Evolutionary conservation across 768 basidiomycete genomes (phyloP).

Genomic region (Agaricus bisporus): DNA sequence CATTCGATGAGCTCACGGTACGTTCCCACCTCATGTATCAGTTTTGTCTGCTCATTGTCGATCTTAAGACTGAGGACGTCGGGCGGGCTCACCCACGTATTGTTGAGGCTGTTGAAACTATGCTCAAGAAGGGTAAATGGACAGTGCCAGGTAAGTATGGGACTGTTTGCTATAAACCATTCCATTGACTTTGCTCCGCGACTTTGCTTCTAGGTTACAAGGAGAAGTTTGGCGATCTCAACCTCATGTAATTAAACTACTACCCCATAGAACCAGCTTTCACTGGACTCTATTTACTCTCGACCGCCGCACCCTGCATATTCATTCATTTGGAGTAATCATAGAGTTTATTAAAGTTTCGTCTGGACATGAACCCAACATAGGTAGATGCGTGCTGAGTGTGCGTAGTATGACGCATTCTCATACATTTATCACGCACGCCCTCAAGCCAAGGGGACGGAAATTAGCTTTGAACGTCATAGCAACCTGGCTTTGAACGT

Average conservation of each 20-base stretch:
- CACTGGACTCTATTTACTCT: neutral
- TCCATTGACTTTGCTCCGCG: neutral
- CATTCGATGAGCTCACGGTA: conserved; percentile 95
- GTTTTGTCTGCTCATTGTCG: neutral
- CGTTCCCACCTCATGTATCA: conserved; percentile 23
- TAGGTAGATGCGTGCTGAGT: neutral
- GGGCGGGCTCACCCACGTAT: conserved; percentile 91
- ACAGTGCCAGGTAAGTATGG: conserved; percentile 77
- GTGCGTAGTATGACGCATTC: neutral
- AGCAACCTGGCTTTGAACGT: conserved; percentile 32
- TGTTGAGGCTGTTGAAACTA: conserved; percentile 83
- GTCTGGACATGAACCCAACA: too few species aligned
- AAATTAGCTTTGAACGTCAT: conserved; percentile 17
- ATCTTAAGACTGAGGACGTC: conserved; percentile 74
- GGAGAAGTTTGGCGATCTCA: conserved; percentile 96
- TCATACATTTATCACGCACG: conserved; percentile 23
- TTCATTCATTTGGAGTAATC: neutral
- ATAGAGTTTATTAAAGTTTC: neutral
- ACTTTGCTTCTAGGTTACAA: conserved; percentile 56
- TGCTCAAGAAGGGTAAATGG: conserved; percentile 98
- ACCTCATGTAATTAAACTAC: conserved; percentile 61
- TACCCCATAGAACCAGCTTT: conserved; percentile 14
- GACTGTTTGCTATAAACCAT: neutral
- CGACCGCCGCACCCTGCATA: neutral
- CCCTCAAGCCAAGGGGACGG: conserved; percentile 3